Evolutionary conservation across 192 early-diverging fungal species (phyloP).

Genomic region (Chytriomyces confervae): DNA sequence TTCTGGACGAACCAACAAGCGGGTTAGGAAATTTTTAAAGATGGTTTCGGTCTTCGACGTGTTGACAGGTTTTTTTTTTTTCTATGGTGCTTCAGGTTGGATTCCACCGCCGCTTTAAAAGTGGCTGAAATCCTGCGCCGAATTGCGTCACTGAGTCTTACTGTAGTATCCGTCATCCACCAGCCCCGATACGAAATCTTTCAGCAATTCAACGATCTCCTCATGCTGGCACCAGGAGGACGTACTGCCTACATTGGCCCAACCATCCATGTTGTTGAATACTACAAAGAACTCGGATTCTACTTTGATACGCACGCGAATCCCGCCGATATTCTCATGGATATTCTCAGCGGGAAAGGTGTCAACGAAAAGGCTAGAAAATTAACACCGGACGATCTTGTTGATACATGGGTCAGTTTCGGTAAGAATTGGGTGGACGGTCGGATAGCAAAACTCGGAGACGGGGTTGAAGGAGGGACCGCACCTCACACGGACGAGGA

Average conservation of each 20-base stretch:
- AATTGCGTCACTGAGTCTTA: conserved; percentile 67
- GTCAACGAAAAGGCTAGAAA: background rate
- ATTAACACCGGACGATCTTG: background rate
- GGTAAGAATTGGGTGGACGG: conserved; percentile 50
- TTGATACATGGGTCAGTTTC: conserved; percentile 44
- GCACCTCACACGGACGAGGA: background rate
- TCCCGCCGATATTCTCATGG: conserved; percentile 53
- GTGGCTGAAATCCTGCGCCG: conserved; percentile 78
- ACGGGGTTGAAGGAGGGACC: conserved; percentile 2
- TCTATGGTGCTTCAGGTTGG: conserved; percentile 43
- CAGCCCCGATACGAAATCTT: conserved; percentile 80
- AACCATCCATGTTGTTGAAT: conserved; percentile 13
- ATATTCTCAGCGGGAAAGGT: conserved; percentile 46
- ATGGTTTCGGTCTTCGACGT: background rate
- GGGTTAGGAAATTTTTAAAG: conserved; percentile 42
- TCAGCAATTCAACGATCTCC: conserved; percentile 73
- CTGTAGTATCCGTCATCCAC: conserved; percentile 79
- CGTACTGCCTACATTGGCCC: conserved; percentile 59
- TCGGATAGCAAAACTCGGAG: conserved; percentile 39
- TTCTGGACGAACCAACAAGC: conserved; percentile 87
- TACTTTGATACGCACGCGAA: conserved; percentile 33
- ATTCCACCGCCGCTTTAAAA: conserved; percentile 71
- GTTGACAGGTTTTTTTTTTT: background rate
- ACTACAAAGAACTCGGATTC: conserved; percentile 44
- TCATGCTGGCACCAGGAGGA: conserved; percentile 73